Evolutionary conservation across 306 rosid species (phyloP).

Genomic region (Clitoria ternatea): DNA sequence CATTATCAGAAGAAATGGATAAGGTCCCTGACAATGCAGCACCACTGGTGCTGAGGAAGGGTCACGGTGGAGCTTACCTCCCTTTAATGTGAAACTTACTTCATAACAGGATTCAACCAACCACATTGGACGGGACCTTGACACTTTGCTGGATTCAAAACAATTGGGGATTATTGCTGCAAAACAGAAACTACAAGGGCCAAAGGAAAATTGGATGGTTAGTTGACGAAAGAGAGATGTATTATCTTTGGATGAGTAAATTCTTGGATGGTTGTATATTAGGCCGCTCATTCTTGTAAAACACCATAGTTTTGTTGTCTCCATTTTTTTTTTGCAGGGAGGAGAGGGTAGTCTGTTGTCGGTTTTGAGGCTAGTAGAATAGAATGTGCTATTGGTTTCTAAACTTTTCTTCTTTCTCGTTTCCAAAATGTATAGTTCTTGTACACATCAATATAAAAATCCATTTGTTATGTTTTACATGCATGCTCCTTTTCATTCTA

Average conservation of each 20-base stretch:
- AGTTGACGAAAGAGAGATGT: slow-evolving; percentile 1
- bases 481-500: background rate
- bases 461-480: slow-evolving; percentile 15
- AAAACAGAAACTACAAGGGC: background rate
- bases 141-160: slow-evolving; percentile 1
- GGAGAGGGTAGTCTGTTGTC: slow-evolving; percentile 27
- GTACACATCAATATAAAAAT: slow-evolving; percentile 35
- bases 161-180: slow-evolving; percentile 5
- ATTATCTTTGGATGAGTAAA: slow-evolving; percentile 14
- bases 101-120: background rate
- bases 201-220: slow-evolving; percentile 19
- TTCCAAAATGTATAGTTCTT: slow-evolving; percentile 33
- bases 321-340: slow-evolving; percentile 30
- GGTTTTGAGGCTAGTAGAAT: slow-evolving; percentile 36
- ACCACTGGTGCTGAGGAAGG: slow-evolving; percentile 82
- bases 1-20: slow-evolving; percentile 59
- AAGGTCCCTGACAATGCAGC: slow-evolving; percentile 82
- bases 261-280: slow-evolving; percentile 29
- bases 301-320: slow-evolving; percentile 36
- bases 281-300: slow-evolving; percentile 36
- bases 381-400: slow-evolving; percentile 26
- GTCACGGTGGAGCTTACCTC: slow-evolving; percentile 96
- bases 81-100: slow-evolving; percentile 73
- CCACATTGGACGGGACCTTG: background rate
- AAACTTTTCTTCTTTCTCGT: background rate